Base-by-base conservation (phyloP, 495 filamentous ascomycete genomes). In the Aspergillus diversus region DNA sequence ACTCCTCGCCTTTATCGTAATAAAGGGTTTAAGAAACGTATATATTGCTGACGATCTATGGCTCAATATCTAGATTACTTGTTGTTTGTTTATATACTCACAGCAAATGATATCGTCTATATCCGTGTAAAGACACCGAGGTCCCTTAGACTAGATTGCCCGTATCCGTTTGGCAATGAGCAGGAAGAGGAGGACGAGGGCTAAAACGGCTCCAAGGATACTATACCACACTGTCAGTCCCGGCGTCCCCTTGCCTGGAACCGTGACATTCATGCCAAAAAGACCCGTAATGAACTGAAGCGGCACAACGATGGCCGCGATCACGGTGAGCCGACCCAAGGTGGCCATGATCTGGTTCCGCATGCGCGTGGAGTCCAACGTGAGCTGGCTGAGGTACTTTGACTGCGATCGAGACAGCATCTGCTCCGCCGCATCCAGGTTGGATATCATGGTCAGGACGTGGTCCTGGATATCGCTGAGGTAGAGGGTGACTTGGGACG, bases 391-490 rank as follows among this genome's bases (percentile, higher is more conserved):
- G 7, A 97, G 82, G 62, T 96, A 96, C 69, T 97, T 97, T 69
- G 87, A 87, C 77, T 97, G 93, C 17, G 85, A 86, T 31, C 93
- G 88, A 0, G 89, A 90, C 32, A 97, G 84, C 83, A 97, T 96
- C 80, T 97, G 95, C 74, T 97, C 93, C 60, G 92, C 93, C 65
- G 96, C 92, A 9, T 85, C 84, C 33, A 97, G 79, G 71, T 94
- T 97, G 66, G 86, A 88, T 82, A 94, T 92, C 93, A 97, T 97
- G 60, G 93, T 97, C 33, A 97, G 87, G 46, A 97, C 92, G 80
- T 97, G 93, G 73, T 97, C 93, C 72, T 96, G 92, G 62, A 97
- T 94, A 77, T 97, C 93, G 57, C 90, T 89, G 0, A 97, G 83
- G 70, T 97, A 97, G 61, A 97, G 82, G 13, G 90, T 91, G 64